Conservation (phyloP, 495 filamentous ascomycete genomes). For the Hypoxylon perforatum region DNA sequence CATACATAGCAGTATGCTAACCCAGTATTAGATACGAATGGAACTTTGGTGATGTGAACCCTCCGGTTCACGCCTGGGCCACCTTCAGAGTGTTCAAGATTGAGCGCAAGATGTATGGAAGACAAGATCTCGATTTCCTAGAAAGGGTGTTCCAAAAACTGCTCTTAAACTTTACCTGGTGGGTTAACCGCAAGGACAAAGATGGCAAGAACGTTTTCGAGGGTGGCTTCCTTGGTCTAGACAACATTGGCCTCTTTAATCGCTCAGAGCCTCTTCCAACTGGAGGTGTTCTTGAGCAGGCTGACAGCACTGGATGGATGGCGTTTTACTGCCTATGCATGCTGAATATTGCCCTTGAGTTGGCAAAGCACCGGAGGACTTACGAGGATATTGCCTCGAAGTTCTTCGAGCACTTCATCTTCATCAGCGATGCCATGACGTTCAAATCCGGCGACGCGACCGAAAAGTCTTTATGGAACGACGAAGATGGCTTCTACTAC, state of each 20-base stretch:
- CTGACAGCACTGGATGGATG: slow-evolving; percentile 99
- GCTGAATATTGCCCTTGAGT: slow-evolving; percentile 94
- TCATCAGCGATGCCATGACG: slow-evolving; percentile 98
- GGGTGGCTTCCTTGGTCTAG: slow-evolving; percentile 94
- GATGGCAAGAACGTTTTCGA: slow-evolving; percentile 98
- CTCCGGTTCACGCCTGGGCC: slow-evolving; percentile 96
- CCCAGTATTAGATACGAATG: slow-evolving; percentile 76
- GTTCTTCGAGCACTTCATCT: slow-evolving; percentile 98
- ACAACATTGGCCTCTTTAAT: slow-evolving; percentile 98
- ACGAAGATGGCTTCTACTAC: slow-evolving; percentile 96
- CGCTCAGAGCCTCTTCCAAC: slow-evolving; percentile 96
- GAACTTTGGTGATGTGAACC: slow-evolving; percentile 98
- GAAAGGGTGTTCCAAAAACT: slow-evolving; percentile 97
- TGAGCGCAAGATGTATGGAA: slow-evolving; percentile 95
- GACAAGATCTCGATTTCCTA: slow-evolving; percentile 93
- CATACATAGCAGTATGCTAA: slow-evolving; percentile 45
- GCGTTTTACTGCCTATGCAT: slow-evolving; percentile 94
- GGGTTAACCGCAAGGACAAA: slow-evolving; percentile 94
- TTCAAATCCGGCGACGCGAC: slow-evolving; percentile 79
- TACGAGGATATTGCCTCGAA: slow-evolving; percentile 99
- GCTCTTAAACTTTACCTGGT: slow-evolving; percentile 97
- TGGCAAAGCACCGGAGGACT: slow-evolving; percentile 93
- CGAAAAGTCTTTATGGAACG: slow-evolving; percentile 91
- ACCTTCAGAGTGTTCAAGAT: slow-evolving; percentile 97
- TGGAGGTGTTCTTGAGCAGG: slow-evolving; percentile 91